These are phyloP conservation scores for Fusarium sp. DNA, from an alignment of 2,329 filamentous ascomycete genomes.

Conservation along the genomic window DNA sequence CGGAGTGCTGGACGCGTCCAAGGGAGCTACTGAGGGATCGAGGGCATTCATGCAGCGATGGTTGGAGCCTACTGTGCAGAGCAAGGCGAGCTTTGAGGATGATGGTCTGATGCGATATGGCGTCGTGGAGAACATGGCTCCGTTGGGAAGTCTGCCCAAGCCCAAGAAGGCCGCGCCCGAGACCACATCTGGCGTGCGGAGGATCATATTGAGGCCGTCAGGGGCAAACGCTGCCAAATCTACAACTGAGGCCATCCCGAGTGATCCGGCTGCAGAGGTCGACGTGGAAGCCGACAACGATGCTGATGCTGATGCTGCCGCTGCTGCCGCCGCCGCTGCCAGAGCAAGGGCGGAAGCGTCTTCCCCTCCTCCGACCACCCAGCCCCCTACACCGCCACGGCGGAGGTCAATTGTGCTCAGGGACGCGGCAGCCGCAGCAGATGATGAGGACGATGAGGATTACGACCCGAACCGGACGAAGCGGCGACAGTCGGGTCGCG, in stretches of 20 bases:
- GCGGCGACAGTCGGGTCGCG: conserved; percentile 50
- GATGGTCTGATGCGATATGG: conserved; percentile 79
- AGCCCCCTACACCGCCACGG: conserved; percentile 44
- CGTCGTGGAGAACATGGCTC: conserved; percentile 86
- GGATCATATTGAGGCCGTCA: conserved; percentile 61
- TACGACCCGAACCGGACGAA: conserved; percentile 56
- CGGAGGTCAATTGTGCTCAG: conserved; percentile 42
- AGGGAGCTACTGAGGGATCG: conserved; percentile 52
- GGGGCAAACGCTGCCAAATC: conserved; percentile 46
- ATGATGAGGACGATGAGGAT: conserved; percentile 58
- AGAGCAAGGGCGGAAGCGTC: conserved; percentile 36
- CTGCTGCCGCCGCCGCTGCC: conserved; percentile 37
- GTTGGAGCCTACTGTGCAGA: conserved; percentile 70
- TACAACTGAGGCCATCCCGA: conserved; percentile 34
- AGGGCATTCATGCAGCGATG: conserved; percentile 67
- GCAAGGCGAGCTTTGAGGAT: conserved; percentile 81
- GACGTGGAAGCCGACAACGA: conserved; percentile 24
- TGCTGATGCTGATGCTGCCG: conserved; percentile 33
- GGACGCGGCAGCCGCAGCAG: conserved; percentile 48
- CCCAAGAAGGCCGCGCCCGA: conserved; percentile 55
- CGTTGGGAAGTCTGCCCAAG: conserved; percentile 80
- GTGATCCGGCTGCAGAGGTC: conserved; percentile 42
- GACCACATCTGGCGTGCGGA: conserved; percentile 51
- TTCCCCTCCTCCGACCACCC: conserved; percentile 39
- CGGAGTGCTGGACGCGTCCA: conserved; percentile 54